These are phyloP conservation scores for Colletotrichum zoysiae DNA, from an alignment of 2,329 filamentous ascomycete species.

Conservation along the genomic window DNA sequence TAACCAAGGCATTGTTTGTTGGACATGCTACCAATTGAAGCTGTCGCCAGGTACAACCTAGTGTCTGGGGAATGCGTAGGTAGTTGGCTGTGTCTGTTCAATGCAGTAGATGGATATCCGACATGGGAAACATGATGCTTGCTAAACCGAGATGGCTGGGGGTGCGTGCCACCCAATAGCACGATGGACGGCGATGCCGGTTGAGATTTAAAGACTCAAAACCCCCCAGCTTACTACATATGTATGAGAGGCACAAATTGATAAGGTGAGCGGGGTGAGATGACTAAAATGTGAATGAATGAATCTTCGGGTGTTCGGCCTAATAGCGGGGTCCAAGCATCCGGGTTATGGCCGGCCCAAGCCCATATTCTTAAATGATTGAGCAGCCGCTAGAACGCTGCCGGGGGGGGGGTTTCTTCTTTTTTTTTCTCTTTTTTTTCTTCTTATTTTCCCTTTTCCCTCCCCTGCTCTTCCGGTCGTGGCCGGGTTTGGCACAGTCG, in stretches of 20 bases:
- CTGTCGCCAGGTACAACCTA: neutral
- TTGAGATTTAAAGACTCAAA: neutral
- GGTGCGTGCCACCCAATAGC: neutral
- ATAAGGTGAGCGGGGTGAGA: conserved; percentile 9
- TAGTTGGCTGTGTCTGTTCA: neutral
- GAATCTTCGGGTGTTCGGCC: conserved; percentile 36
- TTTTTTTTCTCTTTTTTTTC: conserved; percentile 19
- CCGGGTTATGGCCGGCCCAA: conserved; percentile 25
- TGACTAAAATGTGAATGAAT: conserved; percentile 18
- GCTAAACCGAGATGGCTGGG: neutral
- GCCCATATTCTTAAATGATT: conserved; percentile 34
- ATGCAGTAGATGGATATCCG: neutral
- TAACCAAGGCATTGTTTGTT: neutral
- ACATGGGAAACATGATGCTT: neutral
- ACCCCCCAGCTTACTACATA: neutral
- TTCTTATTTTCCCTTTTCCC: conserved; percentile 11
- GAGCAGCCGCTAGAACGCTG: conserved; percentile 31
- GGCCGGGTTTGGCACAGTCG: conserved; percentile 10
- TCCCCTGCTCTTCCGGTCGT: neutral
- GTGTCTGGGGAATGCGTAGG: neutral
- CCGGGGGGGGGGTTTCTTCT: no score
- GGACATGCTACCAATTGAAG: neutral
- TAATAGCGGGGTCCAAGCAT: conserved; percentile 21
- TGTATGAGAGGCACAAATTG: neutral
- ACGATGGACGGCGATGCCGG: neutral